Percentiles rank a stretch among this genome's conserved stretches.
These are phyloP conservation scores for Paraconiothyrium brasiliense DNA, from an alignment of 2,329 filamentous ascomycete genomes.

Conservation along the genomic window DNA sequence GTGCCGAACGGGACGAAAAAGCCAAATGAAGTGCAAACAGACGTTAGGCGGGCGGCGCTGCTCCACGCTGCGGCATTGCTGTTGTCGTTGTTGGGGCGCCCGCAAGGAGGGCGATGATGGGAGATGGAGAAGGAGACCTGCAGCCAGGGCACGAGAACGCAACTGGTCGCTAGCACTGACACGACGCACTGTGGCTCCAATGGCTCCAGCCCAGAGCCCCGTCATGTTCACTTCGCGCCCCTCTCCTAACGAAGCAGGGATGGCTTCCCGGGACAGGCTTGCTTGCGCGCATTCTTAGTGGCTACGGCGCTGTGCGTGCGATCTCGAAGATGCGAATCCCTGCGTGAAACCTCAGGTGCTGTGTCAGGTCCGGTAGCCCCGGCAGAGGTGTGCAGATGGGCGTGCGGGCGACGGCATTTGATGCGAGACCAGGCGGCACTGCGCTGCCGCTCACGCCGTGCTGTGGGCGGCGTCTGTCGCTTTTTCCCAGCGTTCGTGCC, in stretches of 20 bases:
- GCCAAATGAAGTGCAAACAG: constrained; percentile 11
- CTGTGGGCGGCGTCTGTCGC: not conserved
- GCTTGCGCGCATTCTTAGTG: constrained; percentile 26
- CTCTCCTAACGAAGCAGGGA: constrained; percentile 18
- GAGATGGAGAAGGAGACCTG: constrained; percentile 34
- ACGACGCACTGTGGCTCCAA: constrained; percentile 11
- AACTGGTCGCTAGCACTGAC: constrained; percentile 21
- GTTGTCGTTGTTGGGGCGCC: constrained; percentile 29
- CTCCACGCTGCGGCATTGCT: constrained; percentile 33
- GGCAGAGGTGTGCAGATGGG: no score
- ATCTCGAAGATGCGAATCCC: constrained; percentile 2
- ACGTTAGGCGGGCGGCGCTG: constrained; percentile 32
- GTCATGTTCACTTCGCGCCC: constrained; percentile 27
- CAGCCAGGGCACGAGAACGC: constrained; percentile 37
- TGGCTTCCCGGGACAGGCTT: constrained; percentile 12
- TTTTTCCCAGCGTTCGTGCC: not conserved
- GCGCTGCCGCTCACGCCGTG: no score
- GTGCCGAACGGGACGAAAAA: constrained; percentile 12
- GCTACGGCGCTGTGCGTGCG: constrained; percentile 27
- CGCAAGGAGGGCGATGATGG: constrained; percentile 33
- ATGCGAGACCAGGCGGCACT: no score
- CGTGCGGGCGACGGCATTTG: no score
- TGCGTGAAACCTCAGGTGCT: not conserved
- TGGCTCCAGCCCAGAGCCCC: constrained; percentile 11
- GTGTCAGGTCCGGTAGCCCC: no score